Evolutionary conservation across 2,329 filamentous ascomycete species (phyloP).

Genomic region (Colletotrichum sp.): DNA sequence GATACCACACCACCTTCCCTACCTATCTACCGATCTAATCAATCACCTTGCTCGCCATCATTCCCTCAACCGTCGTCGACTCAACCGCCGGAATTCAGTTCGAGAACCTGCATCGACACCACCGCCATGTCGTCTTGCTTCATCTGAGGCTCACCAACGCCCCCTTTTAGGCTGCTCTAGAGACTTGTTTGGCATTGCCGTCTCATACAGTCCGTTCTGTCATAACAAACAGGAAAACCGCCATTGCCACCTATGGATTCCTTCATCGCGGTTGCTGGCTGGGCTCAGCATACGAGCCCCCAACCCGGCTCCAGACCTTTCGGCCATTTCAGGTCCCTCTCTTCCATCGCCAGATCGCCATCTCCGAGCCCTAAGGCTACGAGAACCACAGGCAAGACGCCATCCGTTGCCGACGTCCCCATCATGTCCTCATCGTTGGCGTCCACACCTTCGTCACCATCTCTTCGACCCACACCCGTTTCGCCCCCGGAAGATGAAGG

Average conservation of each 20-base stretch:
- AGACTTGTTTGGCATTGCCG: not conserved
- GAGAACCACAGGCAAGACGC: slow-evolving; percentile 40
- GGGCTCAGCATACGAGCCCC: slow-evolving; percentile 49
- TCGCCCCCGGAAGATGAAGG: slow-evolving; percentile 55
- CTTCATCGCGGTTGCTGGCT: slow-evolving; percentile 59
- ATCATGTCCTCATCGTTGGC: slow-evolving; percentile 42
- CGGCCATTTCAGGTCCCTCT: slow-evolving; percentile 59
- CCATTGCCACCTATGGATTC: not conserved
- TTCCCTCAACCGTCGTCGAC: not conserved
- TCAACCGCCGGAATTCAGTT: not conserved
- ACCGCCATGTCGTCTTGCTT: slow-evolving; percentile 14
- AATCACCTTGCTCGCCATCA: not conserved
- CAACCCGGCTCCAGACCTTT: slow-evolving; percentile 39
- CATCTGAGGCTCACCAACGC: not conserved
- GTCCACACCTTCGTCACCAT: slow-evolving; percentile 30
- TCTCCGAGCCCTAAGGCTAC: slow-evolving; percentile 39
- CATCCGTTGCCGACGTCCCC: slow-evolving; percentile 40
- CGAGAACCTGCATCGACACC: not conserved
- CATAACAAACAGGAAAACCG: not conserved
- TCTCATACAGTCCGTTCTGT: not conserved
- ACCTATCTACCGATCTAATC: not conserved
- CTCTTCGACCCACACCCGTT: slow-evolving; percentile 39
- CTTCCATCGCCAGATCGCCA: slow-evolving; percentile 49
- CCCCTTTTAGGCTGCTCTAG: not conserved
- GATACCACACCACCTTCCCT: not conserved